A percentile compares a stretch with the other conserved stretches of the same genome.
Conservation (phyloP, 2,329 filamentous ascomycete species). For the Fusarium poae region DNA sequence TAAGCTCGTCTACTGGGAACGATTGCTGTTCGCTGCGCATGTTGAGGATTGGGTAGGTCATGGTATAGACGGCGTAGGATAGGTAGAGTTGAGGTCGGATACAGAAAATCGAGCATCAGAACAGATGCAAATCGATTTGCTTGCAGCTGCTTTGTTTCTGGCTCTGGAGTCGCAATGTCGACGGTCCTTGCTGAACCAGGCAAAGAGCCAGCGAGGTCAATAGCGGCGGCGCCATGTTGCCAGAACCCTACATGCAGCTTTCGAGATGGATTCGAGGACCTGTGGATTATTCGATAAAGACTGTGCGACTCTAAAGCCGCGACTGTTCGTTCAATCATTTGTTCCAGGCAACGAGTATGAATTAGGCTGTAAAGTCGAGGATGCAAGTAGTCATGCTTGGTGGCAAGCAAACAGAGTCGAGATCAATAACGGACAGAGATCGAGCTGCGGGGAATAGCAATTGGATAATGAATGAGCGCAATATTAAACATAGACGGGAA, state of each 20-base stretch:
- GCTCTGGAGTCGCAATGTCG: conserved; percentile 40
- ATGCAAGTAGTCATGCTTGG: conserved; percentile 45
- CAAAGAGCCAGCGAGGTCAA: conserved; percentile 62
- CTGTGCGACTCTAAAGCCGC: conserved; percentile 68
- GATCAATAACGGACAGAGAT: conserved; percentile 6
- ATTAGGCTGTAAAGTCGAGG: conserved; percentile 33
- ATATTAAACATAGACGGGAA: neutral
- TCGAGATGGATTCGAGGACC: conserved; percentile 56
- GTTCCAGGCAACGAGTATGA: conserved; percentile 36
- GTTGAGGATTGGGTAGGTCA: conserved; percentile 44
- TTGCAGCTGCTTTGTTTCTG: conserved; percentile 45
- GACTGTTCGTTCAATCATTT: conserved; percentile 71
- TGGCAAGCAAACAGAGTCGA: conserved; percentile 10
- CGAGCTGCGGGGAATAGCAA: neutral
- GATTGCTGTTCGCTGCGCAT: conserved; percentile 23
- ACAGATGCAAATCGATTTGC: conserved; percentile 59
- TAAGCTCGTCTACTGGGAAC: conserved; percentile 47
- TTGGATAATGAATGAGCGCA: neutral
- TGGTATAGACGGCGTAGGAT: conserved; percentile 58
- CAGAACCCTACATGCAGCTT: conserved; percentile 65
- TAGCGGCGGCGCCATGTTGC: conserved; percentile 65
- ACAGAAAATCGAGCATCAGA: conserved; percentile 69
- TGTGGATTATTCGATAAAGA: conserved; percentile 65
- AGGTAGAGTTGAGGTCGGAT: conserved; percentile 61
- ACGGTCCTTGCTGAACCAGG: conserved; percentile 51